Conservation (phyloP, 345 rosid genomes). For the Melaleuca quinquenervia region DNA sequence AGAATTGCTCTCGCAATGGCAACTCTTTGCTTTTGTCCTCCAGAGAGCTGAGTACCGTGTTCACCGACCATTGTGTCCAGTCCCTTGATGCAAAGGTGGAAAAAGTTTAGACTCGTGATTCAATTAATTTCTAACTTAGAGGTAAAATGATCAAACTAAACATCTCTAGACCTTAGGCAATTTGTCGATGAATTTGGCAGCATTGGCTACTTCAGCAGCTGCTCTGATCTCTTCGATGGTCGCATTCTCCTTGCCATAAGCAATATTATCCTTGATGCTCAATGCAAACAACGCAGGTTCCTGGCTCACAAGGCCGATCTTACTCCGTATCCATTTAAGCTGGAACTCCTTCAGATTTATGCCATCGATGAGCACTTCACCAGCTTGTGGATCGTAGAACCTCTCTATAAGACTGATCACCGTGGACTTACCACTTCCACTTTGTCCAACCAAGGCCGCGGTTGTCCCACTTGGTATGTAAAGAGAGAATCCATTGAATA, state of each 20-base stretch:
- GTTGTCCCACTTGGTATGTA: conserved; percentile 14
- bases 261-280: conserved; percentile 26
- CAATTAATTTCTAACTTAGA: background rate
- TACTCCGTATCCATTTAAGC: conserved; percentile 20
- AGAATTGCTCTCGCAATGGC: conserved; percentile 85
- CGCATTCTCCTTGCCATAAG: conserved; percentile 22
- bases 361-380: conserved; percentile 23
- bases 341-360: conserved; percentile 19
- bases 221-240: conserved; percentile 17
- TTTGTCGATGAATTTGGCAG: conserved; percentile 25
- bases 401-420: background rate
- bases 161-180: conserved; percentile 20
- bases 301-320: conserved; percentile 28
- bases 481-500: conserved; percentile 19
- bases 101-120: background rate
- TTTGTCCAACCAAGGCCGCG: conserved; percentile 27
- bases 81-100: conserved; percentile 22
- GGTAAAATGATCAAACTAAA: background rate
- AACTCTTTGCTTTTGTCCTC: conserved; percentile 93
- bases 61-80: conserved; percentile 87
- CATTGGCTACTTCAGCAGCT: conserved; percentile 24
- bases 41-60: conserved; percentile 87
- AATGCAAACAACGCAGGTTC: conserved; percentile 19
- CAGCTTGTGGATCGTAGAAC: conserved; percentile 22
- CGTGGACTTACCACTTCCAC: conserved; percentile 29